phyloP scores from a whole-genome alignment of 805 yeast species.

The Candida bentonensis region DNA sequence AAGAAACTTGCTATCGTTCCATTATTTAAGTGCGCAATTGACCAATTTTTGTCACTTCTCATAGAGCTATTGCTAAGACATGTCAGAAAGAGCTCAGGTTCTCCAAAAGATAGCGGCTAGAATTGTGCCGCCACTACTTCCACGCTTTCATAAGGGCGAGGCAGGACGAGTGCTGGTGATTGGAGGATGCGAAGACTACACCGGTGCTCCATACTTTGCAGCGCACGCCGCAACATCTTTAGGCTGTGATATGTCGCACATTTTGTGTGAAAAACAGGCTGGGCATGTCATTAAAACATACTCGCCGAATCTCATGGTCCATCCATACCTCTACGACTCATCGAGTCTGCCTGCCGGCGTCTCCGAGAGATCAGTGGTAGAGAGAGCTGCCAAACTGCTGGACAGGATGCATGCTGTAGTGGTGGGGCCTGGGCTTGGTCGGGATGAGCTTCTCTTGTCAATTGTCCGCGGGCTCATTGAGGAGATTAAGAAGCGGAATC shows the following conservation, averaged over 20 bases:
- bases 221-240: slow-evolving; percentile 71
- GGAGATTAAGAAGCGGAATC: slow-evolving; percentile 37
- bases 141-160: slow-evolving; percentile 78
- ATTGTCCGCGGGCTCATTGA: slow-evolving; percentile 44
- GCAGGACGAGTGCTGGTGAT: slow-evolving; percentile 74
- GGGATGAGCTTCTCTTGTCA: slow-evolving; percentile 55
- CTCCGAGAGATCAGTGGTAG: slow-evolving; percentile 28
- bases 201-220: slow-evolving; percentile 93
- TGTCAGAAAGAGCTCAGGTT: not conserved
- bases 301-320: slow-evolving; percentile 92
- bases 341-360: slow-evolving; percentile 15
- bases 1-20: no score
- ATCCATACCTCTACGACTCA: slow-evolving; percentile 63
- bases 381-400: slow-evolving; percentile 41
- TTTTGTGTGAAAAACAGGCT: slow-evolving; percentile 72
- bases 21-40: no score
- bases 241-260: slow-evolving; percentile 83
- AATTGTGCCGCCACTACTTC: slow-evolving; percentile 62
- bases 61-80: no score
- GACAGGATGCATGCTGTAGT: slow-evolving; percentile 67
- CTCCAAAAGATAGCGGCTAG: slow-evolving; percentile 10
- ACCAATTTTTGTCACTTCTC: no score
- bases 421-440: slow-evolving; percentile 88
- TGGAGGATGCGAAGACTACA: slow-evolving; percentile 92
- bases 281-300: slow-evolving; percentile 72